Evolutionary conservation across 2,329 filamentous ascomycete species (phyloP), one percentile per base, ranked within the genome.

Genomic region (Diplodia scrobiculata): DNA sequence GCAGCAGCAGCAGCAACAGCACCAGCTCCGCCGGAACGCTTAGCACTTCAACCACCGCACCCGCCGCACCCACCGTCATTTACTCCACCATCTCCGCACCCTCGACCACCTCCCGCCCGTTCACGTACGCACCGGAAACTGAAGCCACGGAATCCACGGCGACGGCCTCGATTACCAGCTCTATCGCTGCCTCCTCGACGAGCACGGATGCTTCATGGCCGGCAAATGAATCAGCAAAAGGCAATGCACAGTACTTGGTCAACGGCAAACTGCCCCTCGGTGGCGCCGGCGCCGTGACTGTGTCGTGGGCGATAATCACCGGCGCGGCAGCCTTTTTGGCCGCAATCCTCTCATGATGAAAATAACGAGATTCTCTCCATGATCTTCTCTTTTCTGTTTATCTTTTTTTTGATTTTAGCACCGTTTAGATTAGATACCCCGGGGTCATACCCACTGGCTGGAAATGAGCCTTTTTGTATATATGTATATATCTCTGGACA

Each of bases 191-290:
- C 10, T 29, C 55, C 55, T 38, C 45, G 38, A 47, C 55, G 27
- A 21, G 54, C 21, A 19, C 36, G 17, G 7, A 4, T n/a, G n/a
- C 7, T 36, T 54, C 54, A 0, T 45, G 38, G 7, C 36, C 38
- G 0, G 36, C 55, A 6, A 27, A 60, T 11, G 55, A 60, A 25
- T 60, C 55, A 7, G 29, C 25, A 2, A 60, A 60, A 10, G 55
- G 38, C 3, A 19, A 48, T 14, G 55, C 55, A 17, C 55, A 60
- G 38, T 60, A 60, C 25, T 13, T 60, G 41, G 9, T 60, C 55
- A 60, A 60, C 38, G 55, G 55, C 38, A 60, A 60, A 9, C 14
- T 60, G 25, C 55, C 55, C 6, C 55, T 60, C 38, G 55, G 55
- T 17, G 38, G 55, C 25, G 55, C 55, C 25, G 38, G 25, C 3